A percentile compares a stretch with the other conserved stretches of the same genome.
phyloP scores from a whole-genome alignment of 352 stramenopile species.

The Globisporangium canariense region DNA sequence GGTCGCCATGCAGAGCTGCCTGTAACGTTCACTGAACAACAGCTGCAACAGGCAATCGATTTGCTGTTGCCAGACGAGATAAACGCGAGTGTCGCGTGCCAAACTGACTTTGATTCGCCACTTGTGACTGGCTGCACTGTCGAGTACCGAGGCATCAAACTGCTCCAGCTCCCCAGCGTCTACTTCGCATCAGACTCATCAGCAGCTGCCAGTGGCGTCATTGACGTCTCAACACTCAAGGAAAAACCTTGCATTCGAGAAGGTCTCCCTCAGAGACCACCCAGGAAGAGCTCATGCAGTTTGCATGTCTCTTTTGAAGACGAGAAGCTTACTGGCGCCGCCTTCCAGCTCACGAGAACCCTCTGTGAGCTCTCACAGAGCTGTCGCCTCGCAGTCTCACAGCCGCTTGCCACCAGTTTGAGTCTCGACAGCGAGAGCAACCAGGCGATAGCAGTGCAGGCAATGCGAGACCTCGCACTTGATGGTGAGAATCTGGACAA shows the following conservation, averaged over 20 bases:
- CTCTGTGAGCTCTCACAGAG: conserved; percentile 5
- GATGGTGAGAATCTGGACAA: conserved; percentile 14
- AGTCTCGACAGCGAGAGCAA: conserved; percentile 7
- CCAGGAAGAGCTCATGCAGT: conserved; percentile 2
- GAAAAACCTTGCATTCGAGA: background rate
- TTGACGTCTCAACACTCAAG: conserved; percentile 1
- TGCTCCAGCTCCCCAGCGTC: conserved; percentile 6
- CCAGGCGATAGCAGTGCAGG: conserved; percentile 12
- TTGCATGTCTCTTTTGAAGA: conserved; percentile 5
- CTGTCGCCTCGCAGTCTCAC: background rate
- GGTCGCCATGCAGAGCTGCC: conserved; percentile 1
- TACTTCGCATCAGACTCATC: background rate
- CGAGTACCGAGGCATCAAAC: background rate
- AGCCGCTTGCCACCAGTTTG: background rate
- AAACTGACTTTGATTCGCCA: background rate
- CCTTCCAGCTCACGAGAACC: conserved; percentile 12
- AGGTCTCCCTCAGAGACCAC: background rate
- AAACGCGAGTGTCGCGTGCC: background rate
- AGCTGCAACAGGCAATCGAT: conserved; percentile 6
- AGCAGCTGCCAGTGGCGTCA: background rate
- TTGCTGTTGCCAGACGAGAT: background rate
- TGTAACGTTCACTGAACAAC: background rate
- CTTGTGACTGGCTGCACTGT: conserved; percentile 5
- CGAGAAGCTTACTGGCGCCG: background rate
- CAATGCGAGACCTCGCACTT: conserved; percentile 12